phyloP scores from a whole-genome alignment of 2,329 filamentous ascomycete species.

The Neonectria coccinea region DNA sequence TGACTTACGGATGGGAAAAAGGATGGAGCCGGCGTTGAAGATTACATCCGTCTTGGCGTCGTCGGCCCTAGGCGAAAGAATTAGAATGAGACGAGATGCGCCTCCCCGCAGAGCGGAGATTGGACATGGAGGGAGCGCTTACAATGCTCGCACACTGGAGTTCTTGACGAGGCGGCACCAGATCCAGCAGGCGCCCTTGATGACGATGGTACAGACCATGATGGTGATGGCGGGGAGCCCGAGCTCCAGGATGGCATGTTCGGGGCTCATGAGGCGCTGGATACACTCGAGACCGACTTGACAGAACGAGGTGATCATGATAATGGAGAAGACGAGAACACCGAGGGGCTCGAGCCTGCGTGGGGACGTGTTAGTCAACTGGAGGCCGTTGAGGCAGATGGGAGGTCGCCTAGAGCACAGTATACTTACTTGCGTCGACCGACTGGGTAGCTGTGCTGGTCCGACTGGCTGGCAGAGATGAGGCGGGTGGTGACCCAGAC shows the following conservation, averaged over 20 bases:
- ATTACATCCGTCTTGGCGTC: slow-evolving; percentile 79
- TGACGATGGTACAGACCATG: slow-evolving; percentile 83
- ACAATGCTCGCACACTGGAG: slow-evolving; percentile 84
- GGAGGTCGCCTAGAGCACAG: not conserved
- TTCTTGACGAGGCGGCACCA: slow-evolving; percentile 91
- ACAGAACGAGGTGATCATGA: slow-evolving; percentile 87
- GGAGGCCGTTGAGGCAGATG: not conserved
- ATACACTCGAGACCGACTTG: slow-evolving; percentile 81
- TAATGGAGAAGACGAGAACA: slow-evolving; percentile 83
- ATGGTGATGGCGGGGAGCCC: slow-evolving; percentile 79
- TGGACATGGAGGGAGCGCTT: slow-evolving; percentile 46
- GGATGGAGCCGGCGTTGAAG: slow-evolving; percentile 90
- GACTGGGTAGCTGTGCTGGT: slow-evolving; percentile 82
- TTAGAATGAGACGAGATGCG: slow-evolving; percentile 26
- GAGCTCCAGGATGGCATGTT: slow-evolving; percentile 79
- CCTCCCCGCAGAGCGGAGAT: slow-evolving; percentile 10
- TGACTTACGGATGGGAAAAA: slow-evolving; percentile 78
- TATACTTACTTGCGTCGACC: slow-evolving; percentile 68
- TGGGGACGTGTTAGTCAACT: slow-evolving; percentile 34
- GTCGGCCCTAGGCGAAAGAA: slow-evolving; percentile 53
- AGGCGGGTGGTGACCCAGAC: slow-evolving; percentile 82
- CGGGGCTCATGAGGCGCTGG: slow-evolving; percentile 68
- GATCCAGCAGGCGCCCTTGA: slow-evolving; percentile 86
- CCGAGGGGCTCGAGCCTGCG: slow-evolving; percentile 79
- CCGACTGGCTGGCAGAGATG: slow-evolving; percentile 72